Conservation (phyloP, 208 protist genomes). For the Trypanosoma lewisi region DNA sequence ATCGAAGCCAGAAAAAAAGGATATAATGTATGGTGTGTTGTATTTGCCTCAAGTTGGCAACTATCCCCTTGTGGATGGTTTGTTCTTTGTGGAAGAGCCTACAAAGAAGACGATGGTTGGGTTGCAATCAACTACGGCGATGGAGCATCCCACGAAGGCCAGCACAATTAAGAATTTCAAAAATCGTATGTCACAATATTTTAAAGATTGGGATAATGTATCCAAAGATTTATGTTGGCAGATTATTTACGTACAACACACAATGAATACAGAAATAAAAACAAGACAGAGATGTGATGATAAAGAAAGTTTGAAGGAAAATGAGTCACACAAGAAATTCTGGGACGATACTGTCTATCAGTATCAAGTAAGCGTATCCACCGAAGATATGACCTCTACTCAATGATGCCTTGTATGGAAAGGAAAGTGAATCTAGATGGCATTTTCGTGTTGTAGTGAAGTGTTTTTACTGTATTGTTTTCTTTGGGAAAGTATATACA, state of each 20-base stretch:
- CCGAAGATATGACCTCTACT: no score
- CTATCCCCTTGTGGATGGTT: neutral
- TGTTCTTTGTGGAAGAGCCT: neutral
- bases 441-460: no score
- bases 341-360: no score
- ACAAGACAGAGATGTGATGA: neutral
- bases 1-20: neutral
- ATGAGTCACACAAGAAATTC: no score
- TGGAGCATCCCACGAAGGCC: neutral
- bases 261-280: neutral
- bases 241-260: neutral
- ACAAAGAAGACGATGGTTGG: constrained; percentile 1
- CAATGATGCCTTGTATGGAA: no score
- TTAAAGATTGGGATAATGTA: neutral
- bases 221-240: neutral
- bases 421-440: no score
- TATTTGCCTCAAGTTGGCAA: neutral
- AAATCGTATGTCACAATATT: neutral
- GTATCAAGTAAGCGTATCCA: no score
- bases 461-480: no score
- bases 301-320: no score
- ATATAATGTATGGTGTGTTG: neutral
- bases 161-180: neutral
- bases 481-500: no score
- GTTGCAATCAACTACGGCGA: neutral